Percentiles rank a stretch among this genome's conserved stretches.
Conservation (phyloP, 2,329 filamentous ascomycete species). For the Zasmidium cellare region DNA sequence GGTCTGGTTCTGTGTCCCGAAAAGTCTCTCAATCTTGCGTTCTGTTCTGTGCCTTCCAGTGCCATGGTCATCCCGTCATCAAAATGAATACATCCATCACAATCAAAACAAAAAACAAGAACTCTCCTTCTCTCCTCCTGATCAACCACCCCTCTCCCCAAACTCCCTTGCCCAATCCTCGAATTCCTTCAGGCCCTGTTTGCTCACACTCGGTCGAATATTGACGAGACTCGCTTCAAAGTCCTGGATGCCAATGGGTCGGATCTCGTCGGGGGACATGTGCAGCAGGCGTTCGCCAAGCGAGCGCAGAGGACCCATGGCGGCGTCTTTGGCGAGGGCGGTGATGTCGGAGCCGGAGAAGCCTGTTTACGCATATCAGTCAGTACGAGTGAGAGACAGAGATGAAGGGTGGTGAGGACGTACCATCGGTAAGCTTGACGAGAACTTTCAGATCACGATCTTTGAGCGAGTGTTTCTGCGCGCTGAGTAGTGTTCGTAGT, state of each 20-base stretch:
- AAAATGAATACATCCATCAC: too few relatives aligned
- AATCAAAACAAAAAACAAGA: background rate
- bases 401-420: background rate
- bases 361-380: slow-evolving; percentile 58
- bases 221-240: slow-evolving; percentile 81
- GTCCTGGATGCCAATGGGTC: slow-evolving; percentile 78
- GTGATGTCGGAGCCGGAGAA: slow-evolving; percentile 98
- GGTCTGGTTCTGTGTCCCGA: too few relatives aligned
- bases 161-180: slow-evolving; percentile 94
- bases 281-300: slow-evolving; percentile 85
- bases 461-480: slow-evolving; percentile 80
- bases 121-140: background rate
- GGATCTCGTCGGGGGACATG: slow-evolving; percentile 92
- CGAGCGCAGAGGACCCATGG: slow-evolving; percentile 91
- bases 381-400: too few relatives aligned
- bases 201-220: slow-evolving; percentile 88
- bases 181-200: slow-evolving; percentile 79
- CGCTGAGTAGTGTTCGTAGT: slow-evolving; percentile 73
- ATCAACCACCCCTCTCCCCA: slow-evolving; percentile 82
- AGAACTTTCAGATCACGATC: slow-evolving; percentile 71
- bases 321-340: slow-evolving; percentile 92
- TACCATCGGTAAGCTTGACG: slow-evolving; percentile 81
- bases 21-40: too few relatives aligned
- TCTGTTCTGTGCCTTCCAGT: too few relatives aligned
- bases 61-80: too few relatives aligned